A percentile compares a stretch with the other conserved stretches of the same genome.
Evolutionary conservation across 2,329 filamentous ascomycete genomes (phyloP).

Genomic region (Fusarium veterinarium): DNA sequence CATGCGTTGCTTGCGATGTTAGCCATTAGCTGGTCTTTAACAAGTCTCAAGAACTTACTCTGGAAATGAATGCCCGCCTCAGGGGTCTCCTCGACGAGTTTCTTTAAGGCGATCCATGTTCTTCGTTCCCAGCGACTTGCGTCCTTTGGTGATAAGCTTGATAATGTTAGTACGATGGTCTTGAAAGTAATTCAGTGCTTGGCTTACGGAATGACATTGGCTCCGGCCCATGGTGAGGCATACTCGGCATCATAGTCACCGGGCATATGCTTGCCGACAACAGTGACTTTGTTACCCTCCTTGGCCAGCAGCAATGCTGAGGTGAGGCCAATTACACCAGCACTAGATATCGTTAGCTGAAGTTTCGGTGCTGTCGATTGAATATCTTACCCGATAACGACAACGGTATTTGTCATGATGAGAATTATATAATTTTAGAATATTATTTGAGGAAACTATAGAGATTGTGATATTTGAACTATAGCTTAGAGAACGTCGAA

Average conservation of each 20-base stretch:
- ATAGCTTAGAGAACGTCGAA: not conserved
- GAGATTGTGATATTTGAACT: not conserved
- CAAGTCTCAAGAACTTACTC: constrained; percentile 53
- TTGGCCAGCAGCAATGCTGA: constrained; percentile 61
- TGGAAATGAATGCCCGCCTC: constrained; percentile 87
- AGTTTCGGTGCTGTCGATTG: accelerated
- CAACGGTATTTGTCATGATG: constrained; percentile 7
- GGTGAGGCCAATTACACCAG: constrained; percentile 64
- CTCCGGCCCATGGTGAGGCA: constrained; percentile 88
- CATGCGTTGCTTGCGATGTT: constrained; percentile 54
- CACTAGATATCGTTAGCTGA: constrained; percentile 44
- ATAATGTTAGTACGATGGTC: accelerated
- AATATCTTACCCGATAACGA: constrained; percentile 3
- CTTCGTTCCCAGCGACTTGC: constrained; percentile 68
- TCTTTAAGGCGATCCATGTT: constrained; percentile 72
- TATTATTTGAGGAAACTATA: accelerated
- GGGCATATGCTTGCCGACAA: constrained; percentile 90
- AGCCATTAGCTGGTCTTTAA: not conserved
- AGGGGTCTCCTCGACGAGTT: constrained; percentile 71
- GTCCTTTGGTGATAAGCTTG: constrained; percentile 50
- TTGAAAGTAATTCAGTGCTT: accelerated
- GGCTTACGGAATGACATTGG: constrained; percentile 79
- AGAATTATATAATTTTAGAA: not conserved
- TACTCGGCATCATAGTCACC: constrained; percentile 94
- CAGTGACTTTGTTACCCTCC: constrained; percentile 66